Base-by-base conservation (phyloP, 2,329 filamentous ascomycete genomes). In the Anisogramma anomala region DNA sequence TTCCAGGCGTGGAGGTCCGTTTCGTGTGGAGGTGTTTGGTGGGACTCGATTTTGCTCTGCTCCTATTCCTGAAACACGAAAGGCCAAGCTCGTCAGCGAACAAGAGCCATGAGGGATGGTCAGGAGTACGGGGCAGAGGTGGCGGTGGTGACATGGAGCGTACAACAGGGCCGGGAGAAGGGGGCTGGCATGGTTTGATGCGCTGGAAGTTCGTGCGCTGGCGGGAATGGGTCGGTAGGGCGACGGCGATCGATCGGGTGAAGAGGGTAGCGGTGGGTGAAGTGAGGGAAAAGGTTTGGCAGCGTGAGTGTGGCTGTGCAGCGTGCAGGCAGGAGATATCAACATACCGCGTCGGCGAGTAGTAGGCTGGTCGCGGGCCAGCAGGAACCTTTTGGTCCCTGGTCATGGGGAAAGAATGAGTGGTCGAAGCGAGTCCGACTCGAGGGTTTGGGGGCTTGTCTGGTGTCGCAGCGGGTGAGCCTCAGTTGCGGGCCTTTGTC, bases 311-410 rank as follows among this genome's bases (percentile, higher is more conserved):
- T n/a, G n/a, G n/a, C n/a, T n/a, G n/a, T n/a, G n/a, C n/a, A n/a
- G n/a, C n/a, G n/a, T 23, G 17, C 17, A 26, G 31, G 26, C 17
- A 14, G 15, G 13, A 7, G 17, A 43, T 45, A 39, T 47, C 50
- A 45, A 56, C 69, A 61, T 66, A 77, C 74, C 68, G 70, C 56
- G 67, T 66, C 42, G 72, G 67, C 49, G 72, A 73, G 56, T 70
- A 67, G 60, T 69, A 67, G 57, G 70, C 68, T 62, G 71, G 69
- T 68, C 69, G 67, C 58, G 70, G 66, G 65, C 72, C 73, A 69
- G 71, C 69, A 62, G 71, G 68, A 61, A 65, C 63, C 59, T 64
- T 68, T 61, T 69, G 65, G 60, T 75, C 68, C 59, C 64, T 66
- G 60, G 66, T 64, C 70, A 74, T 73, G 61, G 55, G 58, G 55